phyloP scores from a whole-genome alignment of 2,329 filamentous ascomycete species.

The Calonectria montana region DNA sequence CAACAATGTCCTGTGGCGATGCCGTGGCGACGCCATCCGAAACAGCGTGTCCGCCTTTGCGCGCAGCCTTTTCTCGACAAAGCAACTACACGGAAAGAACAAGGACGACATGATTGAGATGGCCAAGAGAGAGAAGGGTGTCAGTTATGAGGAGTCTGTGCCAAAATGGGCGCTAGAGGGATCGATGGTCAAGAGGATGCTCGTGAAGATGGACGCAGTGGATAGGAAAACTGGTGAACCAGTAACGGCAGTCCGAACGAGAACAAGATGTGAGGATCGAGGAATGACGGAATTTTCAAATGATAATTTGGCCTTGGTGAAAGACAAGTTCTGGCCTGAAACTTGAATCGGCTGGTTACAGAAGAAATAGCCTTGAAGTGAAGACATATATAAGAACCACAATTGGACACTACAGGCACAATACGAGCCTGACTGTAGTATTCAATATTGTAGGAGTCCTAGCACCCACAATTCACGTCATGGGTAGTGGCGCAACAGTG shows the following conservation, averaged over 20 bases:
- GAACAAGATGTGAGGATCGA: conserved; percentile 26
- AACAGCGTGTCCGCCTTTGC: conserved; percentile 30
- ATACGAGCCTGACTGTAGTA: background rate
- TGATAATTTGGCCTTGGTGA: conserved; percentile 21
- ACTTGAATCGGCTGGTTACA: background rate
- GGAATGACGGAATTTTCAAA: conserved; percentile 26
- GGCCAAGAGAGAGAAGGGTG: conserved; percentile 22
- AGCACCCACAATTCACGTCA: background rate
- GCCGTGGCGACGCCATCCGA: conserved; percentile 26
- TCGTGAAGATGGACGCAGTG: conserved; percentile 18
- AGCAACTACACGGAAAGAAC: conserved; percentile 26
- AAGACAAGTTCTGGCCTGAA: conserved; percentile 25
- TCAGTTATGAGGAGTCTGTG: conserved; percentile 20
- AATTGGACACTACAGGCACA: too few species aligned
- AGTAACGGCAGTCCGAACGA: conserved; percentile 21
- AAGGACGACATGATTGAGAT: conserved; percentile 29
- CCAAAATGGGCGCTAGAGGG: conserved; percentile 28
- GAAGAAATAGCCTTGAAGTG: background rate
- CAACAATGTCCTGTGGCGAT: conserved; percentile 29
- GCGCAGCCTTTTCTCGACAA: conserved; percentile 26
- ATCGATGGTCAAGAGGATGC: conserved; percentile 25
- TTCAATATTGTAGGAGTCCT: background rate
- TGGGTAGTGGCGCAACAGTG: background rate
- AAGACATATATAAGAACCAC: too few species aligned
- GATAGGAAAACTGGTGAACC: conserved; percentile 19